Base-by-base conservation (phyloP, 306 rosid species). In the Cyclanthera cordifolia region DNA sequence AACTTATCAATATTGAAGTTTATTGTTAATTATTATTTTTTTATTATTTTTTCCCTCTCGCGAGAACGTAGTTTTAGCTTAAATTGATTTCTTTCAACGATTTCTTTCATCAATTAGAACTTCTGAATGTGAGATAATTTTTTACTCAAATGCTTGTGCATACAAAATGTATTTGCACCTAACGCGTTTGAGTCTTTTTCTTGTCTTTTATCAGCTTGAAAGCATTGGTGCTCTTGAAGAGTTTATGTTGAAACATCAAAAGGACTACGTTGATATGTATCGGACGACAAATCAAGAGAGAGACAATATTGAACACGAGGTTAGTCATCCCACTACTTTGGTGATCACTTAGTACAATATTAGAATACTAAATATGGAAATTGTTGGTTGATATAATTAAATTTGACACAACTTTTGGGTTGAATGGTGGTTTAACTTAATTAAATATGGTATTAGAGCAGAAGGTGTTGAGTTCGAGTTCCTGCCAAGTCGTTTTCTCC, bases 221-320 rank as follows among this genome's bases (percentile, higher is more conserved):
- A 86, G 90, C 77, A 93, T 93, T 67, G 88, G 79, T 72, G 89
- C 95, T 71, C 75, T 90, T 72, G 90, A 90, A 51, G 86, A 80
- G 70, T 90, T 93, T 77, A 72, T 93, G 86, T 64, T 82, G 77
- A 90, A 85, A 78, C 99, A 93, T 73, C 82, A 90, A 57, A 93
- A 93, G 84, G 99, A 93, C 77, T 93, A 90, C 49, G 85, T 89
- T 2, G 99, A 93, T 85, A 75, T 82, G 77, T 90, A 88, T 81
- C 99, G 96, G 60, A 86, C 96, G 2, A 87, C 96, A 72, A 95
- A 90, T 74, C 84, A 86, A 60, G 99, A 93, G 81, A 87, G 96
- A 83, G 99, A 93, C 71, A 85, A 85, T 89, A 93, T 93, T 75
- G 99, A 93, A 74, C 91, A 90, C 54, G 95, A 93, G 85, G 99